A percentile compares a stretch with the other conserved stretches of the same genome.
phyloP scores from a whole-genome alignment of 2,329 filamentous ascomycete genomes.

The Stachybotrys chartarum region DNA sequence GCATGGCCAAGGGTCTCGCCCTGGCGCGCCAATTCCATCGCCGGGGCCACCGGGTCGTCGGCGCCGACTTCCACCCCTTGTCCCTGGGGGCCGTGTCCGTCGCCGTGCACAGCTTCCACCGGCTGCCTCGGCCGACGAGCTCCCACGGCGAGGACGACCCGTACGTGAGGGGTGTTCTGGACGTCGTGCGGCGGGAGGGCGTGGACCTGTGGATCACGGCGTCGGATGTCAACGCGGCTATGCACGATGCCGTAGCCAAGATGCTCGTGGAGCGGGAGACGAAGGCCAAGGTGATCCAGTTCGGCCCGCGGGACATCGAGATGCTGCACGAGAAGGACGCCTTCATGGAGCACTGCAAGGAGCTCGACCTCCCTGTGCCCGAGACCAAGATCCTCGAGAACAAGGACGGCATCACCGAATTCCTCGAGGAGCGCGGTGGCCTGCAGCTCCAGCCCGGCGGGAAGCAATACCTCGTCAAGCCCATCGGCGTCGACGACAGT shows the following conservation, averaged over 20 bases:
- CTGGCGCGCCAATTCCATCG: slow-evolving; percentile 59
- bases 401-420: slow-evolving; percentile 40
- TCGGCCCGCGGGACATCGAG: slow-evolving; percentile 47
- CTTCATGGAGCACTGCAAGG: slow-evolving; percentile 53
- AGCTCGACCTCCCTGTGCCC: slow-evolving; percentile 46
- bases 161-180: slow-evolving; percentile 51
- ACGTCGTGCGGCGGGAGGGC: slow-evolving; percentile 51
- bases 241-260: slow-evolving; percentile 61
- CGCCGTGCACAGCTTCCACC: slow-evolving; percentile 48
- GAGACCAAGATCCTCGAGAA: slow-evolving; percentile 47
- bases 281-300: slow-evolving; percentile 55
- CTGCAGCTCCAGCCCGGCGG: slow-evolving; percentile 16
- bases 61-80: slow-evolving; percentile 54
- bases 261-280: slow-evolving; percentile 52
- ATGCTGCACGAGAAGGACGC: slow-evolving; percentile 57
- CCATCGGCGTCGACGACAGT: slow-evolving; percentile 53
- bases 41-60: slow-evolving; percentile 62
- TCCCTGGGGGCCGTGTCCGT: slow-evolving; percentile 48
- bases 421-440: slow-evolving; percentile 32
- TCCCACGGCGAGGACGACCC: slow-evolving; percentile 20
- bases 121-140: slow-evolving; percentile 21
- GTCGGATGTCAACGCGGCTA: slow-evolving; percentile 57
- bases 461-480: slow-evolving; percentile 57
- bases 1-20: slow-evolving; percentile 63
- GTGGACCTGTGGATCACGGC: slow-evolving; percentile 69